Evolutionary conservation across 2,329 filamentous ascomycete genomes (phyloP).

Genomic region (Pseudocercospora cruenta): DNA sequence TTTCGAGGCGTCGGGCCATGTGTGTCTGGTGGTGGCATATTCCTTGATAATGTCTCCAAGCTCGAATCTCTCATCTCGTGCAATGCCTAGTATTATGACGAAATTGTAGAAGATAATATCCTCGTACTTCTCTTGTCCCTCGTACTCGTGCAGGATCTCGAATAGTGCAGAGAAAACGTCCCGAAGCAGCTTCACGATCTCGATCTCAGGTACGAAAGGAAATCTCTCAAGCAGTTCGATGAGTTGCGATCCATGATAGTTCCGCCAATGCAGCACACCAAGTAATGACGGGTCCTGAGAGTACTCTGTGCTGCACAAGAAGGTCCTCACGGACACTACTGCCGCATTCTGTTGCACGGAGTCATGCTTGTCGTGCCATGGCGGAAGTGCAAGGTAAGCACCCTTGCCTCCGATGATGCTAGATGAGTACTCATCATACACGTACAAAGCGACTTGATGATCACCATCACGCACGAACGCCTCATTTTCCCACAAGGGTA

Average conservation of each 20-base stretch:
- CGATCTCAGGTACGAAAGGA: conserved; percentile 93
- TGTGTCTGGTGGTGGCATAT: conserved; percentile 86
- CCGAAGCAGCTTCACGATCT: conserved; percentile 90
- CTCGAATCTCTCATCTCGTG: conserved; percentile 92
- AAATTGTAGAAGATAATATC: conserved; percentile 89
- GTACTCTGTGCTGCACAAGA: conserved; percentile 90
- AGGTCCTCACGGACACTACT: conserved; percentile 74
- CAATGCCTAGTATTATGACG: conserved; percentile 87
- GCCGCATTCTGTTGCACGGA: conserved; percentile 78
- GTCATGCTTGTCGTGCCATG: conserved; percentile 71
- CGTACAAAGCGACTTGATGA: conserved; percentile 82
- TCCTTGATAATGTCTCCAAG: conserved; percentile 86
- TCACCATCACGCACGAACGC: conserved; percentile 86
- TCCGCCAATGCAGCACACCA: conserved; percentile 76
- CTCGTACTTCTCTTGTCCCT: conserved; percentile 89
- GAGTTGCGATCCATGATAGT: conserved; percentile 66
- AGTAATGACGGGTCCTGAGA: conserved; percentile 89
- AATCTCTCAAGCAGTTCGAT: conserved; percentile 77
- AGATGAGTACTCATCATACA: conserved; percentile 87
- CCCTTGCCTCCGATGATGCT: conserved; percentile 74
- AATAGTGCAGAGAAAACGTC: conserved; percentile 92
- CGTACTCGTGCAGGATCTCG: conserved; percentile 84
- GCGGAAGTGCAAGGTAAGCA: conserved; percentile 83
- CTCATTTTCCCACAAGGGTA: conserved; percentile 90
- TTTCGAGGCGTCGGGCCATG: conserved; percentile 88